phyloP scores from a whole-genome alignment of 106 monocot species.

The Amphibolis antarctica region DNA sequence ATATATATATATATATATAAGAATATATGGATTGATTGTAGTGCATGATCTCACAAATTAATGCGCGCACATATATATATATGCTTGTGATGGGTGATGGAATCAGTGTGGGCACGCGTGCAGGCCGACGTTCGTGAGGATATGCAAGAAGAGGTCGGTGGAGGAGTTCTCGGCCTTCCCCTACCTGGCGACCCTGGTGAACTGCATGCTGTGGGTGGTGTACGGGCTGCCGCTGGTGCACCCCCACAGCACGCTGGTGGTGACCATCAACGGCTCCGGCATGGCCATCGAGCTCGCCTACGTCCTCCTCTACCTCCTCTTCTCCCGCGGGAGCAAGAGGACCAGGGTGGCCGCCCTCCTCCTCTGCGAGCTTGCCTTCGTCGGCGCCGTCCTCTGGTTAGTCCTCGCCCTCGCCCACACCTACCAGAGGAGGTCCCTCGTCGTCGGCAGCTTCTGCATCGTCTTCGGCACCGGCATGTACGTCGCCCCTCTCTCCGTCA shows the following conservation, averaged over 20 bases:
- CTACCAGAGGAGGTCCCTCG: conserved; percentile 32
- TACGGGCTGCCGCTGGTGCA: conserved; percentile 67
- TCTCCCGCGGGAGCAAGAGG: conserved; percentile 32
- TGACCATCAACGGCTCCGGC: conserved; percentile 72
- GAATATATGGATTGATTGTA: too few relatives aligned
- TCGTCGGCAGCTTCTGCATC: conserved; percentile 56
- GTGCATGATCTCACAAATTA: too few relatives aligned
- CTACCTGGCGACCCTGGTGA: conserved; percentile 62
- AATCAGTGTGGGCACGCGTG: too few relatives aligned
- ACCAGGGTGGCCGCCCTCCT: conserved; percentile 23
- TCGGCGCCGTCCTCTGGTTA: conserved; percentile 22
- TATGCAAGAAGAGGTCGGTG: conserved; percentile 64
- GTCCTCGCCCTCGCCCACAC: conserved; percentile 37
- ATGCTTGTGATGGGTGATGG: background rate
- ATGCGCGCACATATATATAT: too few relatives aligned
- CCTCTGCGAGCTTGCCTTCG: conserved; percentile 33
- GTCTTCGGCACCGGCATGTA: conserved; percentile 59
- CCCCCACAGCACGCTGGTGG: conserved; percentile 58
- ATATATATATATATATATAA: too few relatives aligned
- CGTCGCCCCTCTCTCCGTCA: conserved; percentile 55
- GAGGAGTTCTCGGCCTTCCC: conserved; percentile 73
- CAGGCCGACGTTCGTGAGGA: conserved; percentile 59
- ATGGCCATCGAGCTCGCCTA: conserved; percentile 50
- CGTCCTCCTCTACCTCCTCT: conserved; percentile 51
- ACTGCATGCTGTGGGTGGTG: conserved; percentile 82